Conservation (phyloP, 169 alveolate genomes). For the Eimeria brunetti region DNA sequence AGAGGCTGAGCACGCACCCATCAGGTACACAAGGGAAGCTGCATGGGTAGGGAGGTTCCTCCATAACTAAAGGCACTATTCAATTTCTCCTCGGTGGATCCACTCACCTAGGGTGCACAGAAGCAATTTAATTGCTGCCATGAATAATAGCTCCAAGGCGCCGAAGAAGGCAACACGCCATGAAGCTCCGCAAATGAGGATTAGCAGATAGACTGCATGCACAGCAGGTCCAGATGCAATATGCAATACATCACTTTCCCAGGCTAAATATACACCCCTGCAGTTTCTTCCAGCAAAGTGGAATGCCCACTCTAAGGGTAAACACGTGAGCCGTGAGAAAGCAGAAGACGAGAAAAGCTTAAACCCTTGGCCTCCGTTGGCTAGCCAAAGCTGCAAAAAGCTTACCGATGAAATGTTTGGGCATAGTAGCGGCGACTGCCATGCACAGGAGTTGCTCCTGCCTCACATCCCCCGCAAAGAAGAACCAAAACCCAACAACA, state of each 20-base stretch:
- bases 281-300: neutral
- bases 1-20: constrained; percentile 38
- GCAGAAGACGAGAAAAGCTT: neutral
- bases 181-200: constrained; percentile 28
- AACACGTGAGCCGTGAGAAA: neutral
- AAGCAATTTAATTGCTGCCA: constrained; percentile 59
- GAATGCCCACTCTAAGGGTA: neutral
- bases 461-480: constrained; percentile 34
- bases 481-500: constrained; percentile 55
- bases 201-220: neutral
- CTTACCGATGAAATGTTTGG: constrained; percentile 60
- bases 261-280: neutral
- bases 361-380: neutral
- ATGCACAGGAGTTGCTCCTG: constrained; percentile 70
- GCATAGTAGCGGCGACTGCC: constrained; percentile 68
- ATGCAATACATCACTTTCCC: neutral
- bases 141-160: constrained; percentile 16
- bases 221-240: neutral
- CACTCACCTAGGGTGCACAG: constrained; percentile 61
- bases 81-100: neutral
- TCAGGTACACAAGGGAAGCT: neutral
- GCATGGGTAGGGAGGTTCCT: neutral
- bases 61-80: neutral
- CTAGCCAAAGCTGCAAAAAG: neutral
- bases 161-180: constrained; percentile 64